These are phyloP conservation scores for Inonotus hispidus DNA, from an alignment of 1,284 basidiomycete species.

Conservation along the genomic window DNA sequence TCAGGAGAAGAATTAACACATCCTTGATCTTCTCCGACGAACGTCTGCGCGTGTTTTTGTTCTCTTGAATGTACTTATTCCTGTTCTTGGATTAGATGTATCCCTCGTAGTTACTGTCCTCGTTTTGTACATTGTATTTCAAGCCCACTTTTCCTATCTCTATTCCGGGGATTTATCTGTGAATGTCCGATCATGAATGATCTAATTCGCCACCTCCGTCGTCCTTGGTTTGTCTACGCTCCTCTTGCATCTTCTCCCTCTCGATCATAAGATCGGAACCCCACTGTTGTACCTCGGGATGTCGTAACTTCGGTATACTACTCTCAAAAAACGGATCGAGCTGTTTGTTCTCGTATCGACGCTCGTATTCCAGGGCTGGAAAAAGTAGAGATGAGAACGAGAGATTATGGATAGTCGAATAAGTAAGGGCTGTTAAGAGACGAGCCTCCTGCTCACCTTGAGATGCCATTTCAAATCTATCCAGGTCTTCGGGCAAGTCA, in stretches of 20 bases:
- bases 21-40: no score
- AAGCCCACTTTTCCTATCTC: neutral
- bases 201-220: neutral
- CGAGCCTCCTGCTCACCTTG: conserved; percentile 46
- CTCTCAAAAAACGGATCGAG: conserved; percentile 73
- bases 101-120: neutral
- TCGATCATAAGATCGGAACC: conserved; percentile 60
- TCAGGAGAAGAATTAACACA: neutral
- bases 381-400: neutral
- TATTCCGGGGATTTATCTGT: neutral
- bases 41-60: neutral
- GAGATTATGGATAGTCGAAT: neutral
- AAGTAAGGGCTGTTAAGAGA: neutral
- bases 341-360: conserved; percentile 35
- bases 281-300: conserved; percentile 77
- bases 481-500: conserved; percentile 56
- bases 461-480: conserved; percentile 88
- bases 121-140: neutral
- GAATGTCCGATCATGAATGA: neutral
- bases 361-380: conserved; percentile 70
- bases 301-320: conserved; percentile 66
- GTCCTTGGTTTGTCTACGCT: neutral
- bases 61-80: neutral
- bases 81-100: neutral
- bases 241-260: conserved; percentile 26